Conservation (phyloP, 805 yeast species). For the Allodekkera sacchari region DNA sequence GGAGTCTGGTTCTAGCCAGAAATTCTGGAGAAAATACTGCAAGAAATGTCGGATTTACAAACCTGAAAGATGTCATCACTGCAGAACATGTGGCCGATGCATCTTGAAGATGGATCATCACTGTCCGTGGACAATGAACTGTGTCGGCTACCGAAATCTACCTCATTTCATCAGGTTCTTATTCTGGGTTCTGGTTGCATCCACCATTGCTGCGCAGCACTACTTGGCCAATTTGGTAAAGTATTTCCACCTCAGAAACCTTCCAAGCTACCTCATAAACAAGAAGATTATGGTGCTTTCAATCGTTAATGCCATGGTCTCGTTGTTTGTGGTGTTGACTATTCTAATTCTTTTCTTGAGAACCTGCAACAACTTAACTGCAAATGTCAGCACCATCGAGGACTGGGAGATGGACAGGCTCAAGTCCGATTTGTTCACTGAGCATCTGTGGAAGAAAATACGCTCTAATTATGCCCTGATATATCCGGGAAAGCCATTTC, state of each 20-base stretch:
- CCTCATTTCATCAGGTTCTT: slow-evolving; percentile 78
- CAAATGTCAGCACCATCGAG: slow-evolving; percentile 86
- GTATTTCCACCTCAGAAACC: slow-evolving; percentile 39
- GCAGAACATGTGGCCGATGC: slow-evolving; percentile 67
- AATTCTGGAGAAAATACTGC: slow-evolving; percentile 59
- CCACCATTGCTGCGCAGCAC: slow-evolving; percentile 37
- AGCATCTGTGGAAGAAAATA: slow-evolving; percentile 43
- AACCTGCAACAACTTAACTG: slow-evolving; percentile 44
- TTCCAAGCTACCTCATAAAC: slow-evolving; percentile 50
- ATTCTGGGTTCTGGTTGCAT: slow-evolving; percentile 50
- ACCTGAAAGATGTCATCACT: slow-evolving; percentile 83
- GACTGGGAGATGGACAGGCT: slow-evolving; percentile 86
- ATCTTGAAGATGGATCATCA: slow-evolving; percentile 92
- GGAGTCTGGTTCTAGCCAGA: slow-evolving; percentile 10
- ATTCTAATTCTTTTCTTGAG: slow-evolving; percentile 53
- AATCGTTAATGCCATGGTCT: slow-evolving; percentile 44
- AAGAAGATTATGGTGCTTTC: slow-evolving; percentile 47
- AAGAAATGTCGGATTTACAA: slow-evolving; percentile 62
- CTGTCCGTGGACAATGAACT: slow-evolving; percentile 88
- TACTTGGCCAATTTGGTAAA: slow-evolving; percentile 30
- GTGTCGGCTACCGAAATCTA: slow-evolving; percentile 73
- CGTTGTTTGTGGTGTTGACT: slow-evolving; percentile 51
- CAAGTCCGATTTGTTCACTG: slow-evolving; percentile 52
- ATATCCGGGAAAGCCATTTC: slow-evolving; percentile 29
- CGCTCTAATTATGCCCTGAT: slow-evolving; percentile 34